A percentile compares a stretch with the other conserved stretches of the same genome.
These are phyloP conservation scores for Ascochyta viciae-villosae DNA, from an alignment of 2,329 filamentous ascomycete species.

Conservation along the genomic window DNA sequence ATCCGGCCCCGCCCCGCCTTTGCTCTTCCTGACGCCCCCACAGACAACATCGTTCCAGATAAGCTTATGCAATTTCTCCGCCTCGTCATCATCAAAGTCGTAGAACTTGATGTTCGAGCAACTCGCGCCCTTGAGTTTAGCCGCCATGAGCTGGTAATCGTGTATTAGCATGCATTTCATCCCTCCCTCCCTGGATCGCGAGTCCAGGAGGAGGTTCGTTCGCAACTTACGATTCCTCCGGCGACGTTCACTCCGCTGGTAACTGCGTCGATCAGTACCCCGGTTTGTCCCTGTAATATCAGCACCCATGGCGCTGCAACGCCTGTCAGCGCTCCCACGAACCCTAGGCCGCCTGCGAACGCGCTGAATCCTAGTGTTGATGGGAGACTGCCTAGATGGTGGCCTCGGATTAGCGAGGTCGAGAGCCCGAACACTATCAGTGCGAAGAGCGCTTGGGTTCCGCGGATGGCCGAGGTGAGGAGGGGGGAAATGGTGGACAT, in stretches of 20 bases:
- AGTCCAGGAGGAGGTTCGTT: no score
- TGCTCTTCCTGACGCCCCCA: constrained; percentile 18
- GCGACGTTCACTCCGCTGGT: constrained; percentile 22
- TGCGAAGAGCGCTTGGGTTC: constrained; percentile 29
- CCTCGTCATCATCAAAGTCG: no score
- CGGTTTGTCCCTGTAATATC: constrained; percentile 23
- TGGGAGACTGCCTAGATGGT: constrained; percentile 19
- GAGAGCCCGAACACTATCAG: constrained; percentile 32
- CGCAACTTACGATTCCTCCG: constrained; percentile 28
- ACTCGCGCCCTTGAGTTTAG: constrained; percentile 26
- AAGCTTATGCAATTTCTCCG: constrained; percentile 1
- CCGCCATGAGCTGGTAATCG: constrained; percentile 23
- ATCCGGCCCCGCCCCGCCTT: neutral
- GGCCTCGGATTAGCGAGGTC: constrained; percentile 25
- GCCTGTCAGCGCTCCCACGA: constrained; percentile 27
- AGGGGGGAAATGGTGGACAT: constrained; percentile 5
- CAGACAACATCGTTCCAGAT: constrained; percentile 24
- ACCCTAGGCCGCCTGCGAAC: constrained; percentile 26
- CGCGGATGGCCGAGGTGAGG: constrained; percentile 26
- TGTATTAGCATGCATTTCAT: neutral
- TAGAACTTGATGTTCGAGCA: constrained; percentile 6
- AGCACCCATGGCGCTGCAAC: constrained; percentile 23
- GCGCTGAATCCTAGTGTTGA: constrained; percentile 20
- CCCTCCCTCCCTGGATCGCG: no score
- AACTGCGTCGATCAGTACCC: constrained; percentile 20